phyloP scores from a whole-genome alignment of 768 basidiomycete species.

The Rhodosporidiobolus sp. region DNA sequence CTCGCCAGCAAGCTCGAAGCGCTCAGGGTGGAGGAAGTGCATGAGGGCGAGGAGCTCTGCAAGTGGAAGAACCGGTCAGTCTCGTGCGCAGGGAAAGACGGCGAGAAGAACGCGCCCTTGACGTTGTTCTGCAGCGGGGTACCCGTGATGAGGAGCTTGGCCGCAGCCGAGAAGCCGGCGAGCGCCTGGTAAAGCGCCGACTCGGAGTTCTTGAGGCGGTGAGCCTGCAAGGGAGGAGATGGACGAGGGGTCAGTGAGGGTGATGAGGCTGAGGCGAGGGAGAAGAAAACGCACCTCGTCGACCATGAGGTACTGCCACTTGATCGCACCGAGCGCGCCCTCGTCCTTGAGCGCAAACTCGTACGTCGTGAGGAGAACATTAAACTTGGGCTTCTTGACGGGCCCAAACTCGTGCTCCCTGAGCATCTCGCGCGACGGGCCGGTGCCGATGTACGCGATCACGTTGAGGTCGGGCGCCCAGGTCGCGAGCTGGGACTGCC shows the following conservation, averaged over 20 bases:
- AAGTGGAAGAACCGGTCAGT: conserved; percentile 27
- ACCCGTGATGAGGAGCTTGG: conserved; percentile 93
- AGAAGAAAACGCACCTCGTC: conserved; percentile 70
- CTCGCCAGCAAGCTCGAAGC: conserved; percentile 89
- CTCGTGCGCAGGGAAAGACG: background rate
- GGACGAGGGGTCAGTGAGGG: background rate
- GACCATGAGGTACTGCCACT: conserved; percentile 94
- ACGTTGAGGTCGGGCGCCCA: conserved; percentile 98
- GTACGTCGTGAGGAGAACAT: conserved; percentile 94
- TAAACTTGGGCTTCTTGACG: conserved; percentile 87
- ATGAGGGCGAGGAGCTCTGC: conserved; percentile 90
- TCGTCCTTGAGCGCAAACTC: conserved; percentile 88
- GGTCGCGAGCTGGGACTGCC: conserved; percentile 88
- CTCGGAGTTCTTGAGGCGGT: conserved; percentile 96
- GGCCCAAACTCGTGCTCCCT: conserved; percentile 86
- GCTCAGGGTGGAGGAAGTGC: conserved; percentile 99
- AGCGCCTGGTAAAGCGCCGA: conserved; percentile 95
- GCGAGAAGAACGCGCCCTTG: conserved; percentile 62
- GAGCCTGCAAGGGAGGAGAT: conserved; percentile 60
- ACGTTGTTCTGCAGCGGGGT: conserved; percentile 99
- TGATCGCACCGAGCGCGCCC: conserved; percentile 83
- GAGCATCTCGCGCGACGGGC: conserved; percentile 81
- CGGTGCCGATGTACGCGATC: conserved; percentile 91
- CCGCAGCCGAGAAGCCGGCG: conserved; percentile 78
- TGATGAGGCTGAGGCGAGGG: too few relatives aligned